Conservation (phyloP, 192 early-diverging fungal genomes). For the Mortierella alpina region DNA sequence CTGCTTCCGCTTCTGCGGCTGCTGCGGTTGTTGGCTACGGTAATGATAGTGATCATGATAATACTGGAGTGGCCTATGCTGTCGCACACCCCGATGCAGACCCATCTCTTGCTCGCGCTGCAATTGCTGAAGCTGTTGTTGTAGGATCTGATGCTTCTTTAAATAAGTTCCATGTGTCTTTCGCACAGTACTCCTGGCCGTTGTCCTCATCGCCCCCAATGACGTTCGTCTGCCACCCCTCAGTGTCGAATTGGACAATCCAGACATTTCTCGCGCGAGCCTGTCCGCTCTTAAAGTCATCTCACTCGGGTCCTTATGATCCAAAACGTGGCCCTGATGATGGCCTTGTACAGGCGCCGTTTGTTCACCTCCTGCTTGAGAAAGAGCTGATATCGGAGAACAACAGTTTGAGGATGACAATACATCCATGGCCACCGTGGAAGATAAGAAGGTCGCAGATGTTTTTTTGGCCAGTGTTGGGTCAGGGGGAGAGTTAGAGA, state of each 20-base stretch:
- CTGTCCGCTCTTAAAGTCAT: neutral
- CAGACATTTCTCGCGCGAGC: conserved; percentile 8
- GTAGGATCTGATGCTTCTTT: conserved; percentile 49
- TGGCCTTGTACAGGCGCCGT: too few relatives aligned
- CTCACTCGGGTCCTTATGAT: neutral
- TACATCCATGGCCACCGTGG: too few relatives aligned
- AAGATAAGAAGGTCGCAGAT: too few relatives aligned
- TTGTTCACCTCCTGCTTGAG: too few relatives aligned
- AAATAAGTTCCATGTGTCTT: conserved; percentile 21
- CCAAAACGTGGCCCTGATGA: neutral
- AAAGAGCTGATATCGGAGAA: too few relatives aligned
- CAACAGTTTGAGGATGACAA: too few relatives aligned
- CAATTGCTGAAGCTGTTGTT: conserved; percentile 38
- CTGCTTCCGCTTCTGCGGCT: neutral
- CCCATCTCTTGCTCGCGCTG: conserved; percentile 41
- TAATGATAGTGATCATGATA: neutral
- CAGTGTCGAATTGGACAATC: neutral
- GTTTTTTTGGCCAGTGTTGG: too few relatives aligned
- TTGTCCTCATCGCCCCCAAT: neutral
- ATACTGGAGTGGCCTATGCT: neutral
- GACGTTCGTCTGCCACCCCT: neutral
- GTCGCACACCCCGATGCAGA: conserved; percentile 3
- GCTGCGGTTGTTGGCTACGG: neutral
- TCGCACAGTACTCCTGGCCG: neutral
- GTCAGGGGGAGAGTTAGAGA: too few relatives aligned